A percentile compares a stretch with the other conserved stretches of the same genome.
Conservation (phyloP, 2,329 filamentous ascomycete genomes). For the Teratosphaeria pseudoeucalypti region DNA sequence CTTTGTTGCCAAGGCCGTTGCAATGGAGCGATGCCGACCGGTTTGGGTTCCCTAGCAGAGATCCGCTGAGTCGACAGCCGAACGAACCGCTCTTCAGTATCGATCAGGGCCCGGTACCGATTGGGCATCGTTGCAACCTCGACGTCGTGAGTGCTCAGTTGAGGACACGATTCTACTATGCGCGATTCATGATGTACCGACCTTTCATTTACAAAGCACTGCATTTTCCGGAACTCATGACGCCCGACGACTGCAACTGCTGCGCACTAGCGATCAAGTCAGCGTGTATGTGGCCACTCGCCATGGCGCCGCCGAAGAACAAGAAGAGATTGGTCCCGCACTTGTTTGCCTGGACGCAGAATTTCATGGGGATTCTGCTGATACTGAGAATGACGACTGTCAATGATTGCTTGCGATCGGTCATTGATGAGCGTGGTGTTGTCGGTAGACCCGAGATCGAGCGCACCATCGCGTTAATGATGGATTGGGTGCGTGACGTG, state of each 20-base stretch:
- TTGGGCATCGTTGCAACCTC: conserved; percentile 41
- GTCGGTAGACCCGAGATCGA: conserved; percentile 40
- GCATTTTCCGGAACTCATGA: conserved; percentile 46
- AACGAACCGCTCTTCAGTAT: conserved; percentile 36
- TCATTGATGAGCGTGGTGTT: conserved; percentile 34
- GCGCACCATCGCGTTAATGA: conserved; percentile 42
- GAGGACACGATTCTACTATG: conserved; percentile 49
- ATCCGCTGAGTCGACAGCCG: conserved; percentile 17
- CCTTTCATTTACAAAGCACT: conserved; percentile 52
- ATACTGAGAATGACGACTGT: conserved; percentile 46
- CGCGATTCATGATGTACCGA: conserved; percentile 47
- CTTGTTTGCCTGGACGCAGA: conserved; percentile 53
- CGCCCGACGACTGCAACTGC: conserved; percentile 43
- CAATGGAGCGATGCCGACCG: conserved; percentile 49
- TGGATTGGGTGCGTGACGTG: conserved; percentile 52
- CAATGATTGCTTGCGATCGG: conserved; percentile 40
- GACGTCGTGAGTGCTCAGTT: conserved; percentile 49
- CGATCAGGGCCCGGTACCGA: conserved; percentile 35
- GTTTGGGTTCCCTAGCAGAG: conserved; percentile 30
- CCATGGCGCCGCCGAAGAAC: conserved; percentile 46
- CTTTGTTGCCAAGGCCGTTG: conserved; percentile 43
- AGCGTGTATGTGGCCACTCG: conserved; percentile 50
- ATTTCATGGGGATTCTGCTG: conserved; percentile 48
- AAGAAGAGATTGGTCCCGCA: conserved; percentile 51
- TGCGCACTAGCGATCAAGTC: conserved; percentile 48